These are phyloP conservation scores for Eucalyptus leucophloia DNA, from an alignment of 345 rosid genomes.

Conservation along the genomic window DNA sequence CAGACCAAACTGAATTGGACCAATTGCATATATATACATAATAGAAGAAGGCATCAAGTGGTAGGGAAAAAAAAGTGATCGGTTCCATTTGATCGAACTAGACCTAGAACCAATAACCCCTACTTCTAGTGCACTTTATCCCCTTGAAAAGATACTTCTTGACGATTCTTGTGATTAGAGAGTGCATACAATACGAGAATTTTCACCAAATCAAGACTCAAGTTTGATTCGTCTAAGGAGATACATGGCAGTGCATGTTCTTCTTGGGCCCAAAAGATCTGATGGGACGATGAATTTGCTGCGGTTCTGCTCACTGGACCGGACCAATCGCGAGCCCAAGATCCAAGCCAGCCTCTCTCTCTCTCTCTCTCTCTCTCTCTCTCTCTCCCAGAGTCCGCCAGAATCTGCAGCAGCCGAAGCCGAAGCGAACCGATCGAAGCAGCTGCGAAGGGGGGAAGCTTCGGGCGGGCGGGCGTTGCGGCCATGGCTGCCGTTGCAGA, in stretches of 20 bases:
- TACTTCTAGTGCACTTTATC: not conserved
- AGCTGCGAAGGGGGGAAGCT: not conserved
- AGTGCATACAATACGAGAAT: accelerated
- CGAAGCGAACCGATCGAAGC: not conserved
- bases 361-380: not conserved
- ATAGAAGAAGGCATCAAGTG: too few species aligned
- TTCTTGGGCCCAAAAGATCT: not conserved
- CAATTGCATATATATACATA: accelerated
- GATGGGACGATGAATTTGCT: not conserved
- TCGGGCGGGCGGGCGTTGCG: not conserved
- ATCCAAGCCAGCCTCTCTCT: not conserved
- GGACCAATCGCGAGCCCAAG: not conserved
- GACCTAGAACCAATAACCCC: accelerated
- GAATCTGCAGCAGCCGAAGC: not conserved
- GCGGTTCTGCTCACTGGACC: not conserved
- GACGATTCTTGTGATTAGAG: not conserved
- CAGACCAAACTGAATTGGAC: accelerated
- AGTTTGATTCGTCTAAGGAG: not conserved
- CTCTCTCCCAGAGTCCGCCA: not conserved
- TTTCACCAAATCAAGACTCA: not conserved
- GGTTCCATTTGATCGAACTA: accelerated
- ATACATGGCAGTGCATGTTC: not conserved
- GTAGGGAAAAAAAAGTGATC: accelerated
- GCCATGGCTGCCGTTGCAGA: constrained; percentile 30
- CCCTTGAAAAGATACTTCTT: not conserved